These are phyloP conservation scores for Ottelia alismoides DNA, from an alignment of 106 monocot species.

Conservation along the genomic window DNA sequence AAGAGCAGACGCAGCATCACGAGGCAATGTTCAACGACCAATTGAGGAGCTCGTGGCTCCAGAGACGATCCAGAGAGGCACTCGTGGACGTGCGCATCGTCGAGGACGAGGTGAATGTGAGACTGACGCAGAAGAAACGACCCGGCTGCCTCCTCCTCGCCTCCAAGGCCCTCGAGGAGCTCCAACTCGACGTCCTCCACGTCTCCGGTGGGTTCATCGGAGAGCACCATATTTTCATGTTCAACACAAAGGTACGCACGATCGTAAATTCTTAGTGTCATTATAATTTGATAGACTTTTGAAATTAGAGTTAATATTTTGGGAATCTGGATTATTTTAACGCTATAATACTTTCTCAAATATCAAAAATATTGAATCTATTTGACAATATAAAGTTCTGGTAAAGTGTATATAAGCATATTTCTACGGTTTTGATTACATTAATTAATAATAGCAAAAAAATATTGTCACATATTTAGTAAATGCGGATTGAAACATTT, in stretches of 20 bases:
- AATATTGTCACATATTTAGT: too few relatives aligned
- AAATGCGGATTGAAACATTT: too few relatives aligned
- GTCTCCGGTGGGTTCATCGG: slow-evolving; percentile 74
- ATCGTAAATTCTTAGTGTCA: too few relatives aligned
- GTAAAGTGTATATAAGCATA: too few relatives aligned
- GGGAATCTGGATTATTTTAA: too few relatives aligned
- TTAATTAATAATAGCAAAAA: too few relatives aligned
- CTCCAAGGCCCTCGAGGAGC: slow-evolving; percentile 62
- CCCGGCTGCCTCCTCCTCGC: slow-evolving; percentile 43
- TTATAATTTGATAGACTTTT: too few relatives aligned
- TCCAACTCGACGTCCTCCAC: slow-evolving; percentile 64
- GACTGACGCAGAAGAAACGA: slow-evolving; percentile 70
- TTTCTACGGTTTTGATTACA: too few relatives aligned
- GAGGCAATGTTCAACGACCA: slow-evolving; percentile 14
- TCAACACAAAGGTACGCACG: slow-evolving; percentile 80
- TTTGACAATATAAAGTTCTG: too few relatives aligned
- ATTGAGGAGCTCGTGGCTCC: slow-evolving; percentile 81
- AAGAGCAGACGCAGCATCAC: background rate
- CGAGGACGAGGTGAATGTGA: slow-evolving; percentile 88
- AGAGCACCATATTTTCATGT: slow-evolving; percentile 69
- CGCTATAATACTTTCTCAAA: too few relatives aligned
- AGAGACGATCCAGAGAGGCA: slow-evolving; percentile 61
- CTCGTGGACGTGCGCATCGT: slow-evolving; percentile 83
- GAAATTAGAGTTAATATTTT: too few relatives aligned
- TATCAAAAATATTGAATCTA: too few relatives aligned